Base-by-base conservation (phyloP, 352 stramenopile genomes). In the Globisporangium megalacanthum region DNA sequence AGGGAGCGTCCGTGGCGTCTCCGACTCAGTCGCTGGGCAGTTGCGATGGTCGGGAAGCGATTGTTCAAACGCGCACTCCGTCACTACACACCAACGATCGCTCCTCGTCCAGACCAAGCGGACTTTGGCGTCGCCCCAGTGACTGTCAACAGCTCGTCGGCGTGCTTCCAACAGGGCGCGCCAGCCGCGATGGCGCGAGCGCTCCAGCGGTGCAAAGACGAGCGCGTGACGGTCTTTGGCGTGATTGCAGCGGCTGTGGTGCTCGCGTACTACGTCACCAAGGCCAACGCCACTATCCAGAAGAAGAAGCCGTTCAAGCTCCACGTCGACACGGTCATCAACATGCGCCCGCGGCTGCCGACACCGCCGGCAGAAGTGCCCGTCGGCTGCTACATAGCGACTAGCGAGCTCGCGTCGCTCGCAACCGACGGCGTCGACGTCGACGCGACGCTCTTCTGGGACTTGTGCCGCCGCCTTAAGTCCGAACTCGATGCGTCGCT, bases 91-190 rank as follows among this genome's bases (percentile, higher is more conserved):
- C 51, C 51, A 3, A 11, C 76, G 15, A 42, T 84, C 15, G 4
- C 46, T 0, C 48, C 62, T 35, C 65, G 65, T 41, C 19, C 51
- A 0, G 64, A 68, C 33, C 72, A 80, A 45, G 62, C 69, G 29
- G 69, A 78, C 41, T 78, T 82, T 29, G 1, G 25, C 31, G n/a
- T 44, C 10, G 25, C 68, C 0, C 69, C 63, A 14, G 52, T 62
- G 4, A 41, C 60, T 1, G 49, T 58, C 4, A 59, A 66, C 20
- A 83, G 79, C 42, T 59, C 41, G 1, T 78, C 68, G 11, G 71
- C 52, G 13, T 31, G 79, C 9, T 83, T 87, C 31, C 67, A 67
- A 3, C 49, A 72, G 13, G 73, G 77, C 35, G 64, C 65, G 3
- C n/a, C 49, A 10, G 68, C 65, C 15, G 77, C 69, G n/a, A 69